Conservation (phyloP, 176 grass and related monocot genomes). For the Carex littledalei region DNA sequence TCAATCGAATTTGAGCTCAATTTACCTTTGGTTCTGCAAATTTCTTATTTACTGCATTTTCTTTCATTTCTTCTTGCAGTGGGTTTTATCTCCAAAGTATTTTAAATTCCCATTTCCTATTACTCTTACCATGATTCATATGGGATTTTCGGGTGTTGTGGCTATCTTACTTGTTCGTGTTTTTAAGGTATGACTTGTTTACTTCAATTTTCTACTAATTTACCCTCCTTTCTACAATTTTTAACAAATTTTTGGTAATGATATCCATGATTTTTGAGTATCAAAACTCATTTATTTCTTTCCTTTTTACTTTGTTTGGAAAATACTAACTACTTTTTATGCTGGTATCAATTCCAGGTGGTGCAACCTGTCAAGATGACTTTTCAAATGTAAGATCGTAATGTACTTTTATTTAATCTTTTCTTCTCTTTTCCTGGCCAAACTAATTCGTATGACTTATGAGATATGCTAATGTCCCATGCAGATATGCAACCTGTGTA, state of each 20-base stretch:
- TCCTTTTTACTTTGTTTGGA: conserved; percentile 6
- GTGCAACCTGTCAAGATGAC: conserved; percentile 99
- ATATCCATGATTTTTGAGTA: not conserved
- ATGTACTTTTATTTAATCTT: conserved; percentile 15
- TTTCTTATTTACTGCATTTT: conserved; percentile 5
- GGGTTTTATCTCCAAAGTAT: conserved; percentile 96
- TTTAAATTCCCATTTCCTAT: conserved; percentile 99
- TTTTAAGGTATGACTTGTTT: conserved; percentile 67
- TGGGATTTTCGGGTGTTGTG: conserved; percentile 87
- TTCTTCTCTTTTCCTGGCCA: conserved; percentile 5
- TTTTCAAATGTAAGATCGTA: conserved; percentile 88
- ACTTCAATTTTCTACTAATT: not conserved
- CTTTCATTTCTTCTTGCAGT: conserved; percentile 42
- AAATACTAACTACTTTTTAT: conserved; percentile 18
- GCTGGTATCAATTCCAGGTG: conserved; percentile 57
- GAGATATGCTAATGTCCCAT: conserved; percentile 11
- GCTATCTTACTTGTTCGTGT: conserved; percentile 91
- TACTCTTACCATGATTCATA: conserved; percentile 99
- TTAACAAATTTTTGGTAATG: not conserved
- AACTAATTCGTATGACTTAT: conserved; percentile 20
- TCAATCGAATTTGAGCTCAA: not conserved
- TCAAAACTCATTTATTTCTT: not conserved
- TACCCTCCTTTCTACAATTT: not conserved
- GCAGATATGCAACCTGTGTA: conserved; percentile 95
- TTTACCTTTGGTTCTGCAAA: not conserved